A percentile compares a stretch with the other conserved stretches of the same genome.
Conservation (phyloP, 495 filamentous ascomycete genomes). For the Aspergillus bridgeri region DNA sequence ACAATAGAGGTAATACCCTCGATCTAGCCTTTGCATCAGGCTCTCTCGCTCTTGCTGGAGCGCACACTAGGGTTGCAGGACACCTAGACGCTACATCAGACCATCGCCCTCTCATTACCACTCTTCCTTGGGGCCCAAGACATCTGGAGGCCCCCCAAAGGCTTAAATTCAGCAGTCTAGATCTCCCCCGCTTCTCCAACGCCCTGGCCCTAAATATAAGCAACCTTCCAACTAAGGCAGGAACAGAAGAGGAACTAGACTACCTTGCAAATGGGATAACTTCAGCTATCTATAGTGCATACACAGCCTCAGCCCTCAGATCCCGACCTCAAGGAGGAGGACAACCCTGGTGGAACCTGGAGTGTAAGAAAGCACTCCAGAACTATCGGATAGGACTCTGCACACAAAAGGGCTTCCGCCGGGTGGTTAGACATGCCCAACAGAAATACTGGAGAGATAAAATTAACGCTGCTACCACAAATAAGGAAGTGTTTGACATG, state of each 20-base stretch:
- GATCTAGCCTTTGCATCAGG: no score
- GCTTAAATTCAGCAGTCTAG: neutral
- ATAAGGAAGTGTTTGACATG: neutral
- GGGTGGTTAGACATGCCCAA: neutral
- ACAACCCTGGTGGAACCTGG: no score
- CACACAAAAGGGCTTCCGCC: neutral
- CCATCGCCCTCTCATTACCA: neutral
- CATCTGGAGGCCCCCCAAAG: neutral
- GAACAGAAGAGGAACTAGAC: neutral
- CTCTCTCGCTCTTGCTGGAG: no score
- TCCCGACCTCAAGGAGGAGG: no score
- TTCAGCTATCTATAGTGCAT: no score
- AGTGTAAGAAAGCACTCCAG: no score
- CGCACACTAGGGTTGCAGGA: no score
- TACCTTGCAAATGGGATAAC: no score
- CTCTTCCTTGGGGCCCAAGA: neutral
- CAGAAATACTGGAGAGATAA: neutral
- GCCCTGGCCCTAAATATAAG: neutral
- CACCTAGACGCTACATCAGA: neutral
- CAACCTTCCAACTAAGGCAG: neutral
- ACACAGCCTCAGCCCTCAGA: no score
- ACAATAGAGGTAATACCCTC: no score
- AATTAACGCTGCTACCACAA: neutral
- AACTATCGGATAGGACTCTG: neutral
- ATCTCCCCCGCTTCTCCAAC: neutral